Percentiles rank a stretch among this genome's conserved stretches.
Conservation (phyloP, 352 stramenopile genomes). For the Pythium aphanidermatum region DNA sequence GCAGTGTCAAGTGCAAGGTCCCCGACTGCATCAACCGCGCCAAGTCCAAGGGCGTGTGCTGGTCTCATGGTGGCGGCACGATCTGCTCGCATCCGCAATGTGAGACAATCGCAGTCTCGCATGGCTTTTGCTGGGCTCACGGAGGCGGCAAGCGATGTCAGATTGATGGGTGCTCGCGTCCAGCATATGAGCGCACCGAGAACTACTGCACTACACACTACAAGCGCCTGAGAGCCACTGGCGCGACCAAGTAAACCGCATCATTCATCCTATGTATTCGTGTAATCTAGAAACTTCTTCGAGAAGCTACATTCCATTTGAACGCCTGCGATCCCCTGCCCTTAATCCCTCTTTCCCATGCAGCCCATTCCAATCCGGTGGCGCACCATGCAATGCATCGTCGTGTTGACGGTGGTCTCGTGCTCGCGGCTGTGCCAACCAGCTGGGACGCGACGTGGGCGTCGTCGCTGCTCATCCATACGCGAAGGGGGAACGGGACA, state of each 20-base stretch:
- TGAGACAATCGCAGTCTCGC: slow-evolving; percentile 51
- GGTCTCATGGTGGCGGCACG: slow-evolving; percentile 53
- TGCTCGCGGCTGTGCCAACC: too few species aligned
- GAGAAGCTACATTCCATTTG: too few species aligned
- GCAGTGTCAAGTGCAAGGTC: slow-evolving; percentile 52
- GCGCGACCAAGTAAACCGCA: neutral
- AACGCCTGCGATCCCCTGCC: too few species aligned
- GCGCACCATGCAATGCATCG: too few species aligned
- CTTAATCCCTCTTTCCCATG: too few species aligned
- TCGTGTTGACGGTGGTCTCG: too few species aligned
- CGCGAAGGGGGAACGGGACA: too few species aligned
- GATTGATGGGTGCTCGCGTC: slow-evolving; percentile 32
- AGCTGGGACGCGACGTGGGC: too few species aligned
- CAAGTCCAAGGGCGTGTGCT: slow-evolving; percentile 63
- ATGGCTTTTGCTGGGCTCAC: slow-evolving; percentile 30
- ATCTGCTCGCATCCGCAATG: slow-evolving; percentile 38
- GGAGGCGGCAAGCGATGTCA: slow-evolving; percentile 48
- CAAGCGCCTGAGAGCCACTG: slow-evolving; percentile 4
- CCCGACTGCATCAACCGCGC: slow-evolving; percentile 53
- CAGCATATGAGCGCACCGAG: slow-evolving; percentile 53
- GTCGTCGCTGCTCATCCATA: too few species aligned
- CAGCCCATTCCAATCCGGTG: too few species aligned
- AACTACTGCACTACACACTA: slow-evolving; percentile 55
- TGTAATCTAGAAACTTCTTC: neutral
- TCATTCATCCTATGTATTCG: neutral